Evolutionary conservation across 129 eudicot genomes (phyloP), one percentile per base, ranked within the genome.

Genomic region (Sambucus nigra): DNA sequence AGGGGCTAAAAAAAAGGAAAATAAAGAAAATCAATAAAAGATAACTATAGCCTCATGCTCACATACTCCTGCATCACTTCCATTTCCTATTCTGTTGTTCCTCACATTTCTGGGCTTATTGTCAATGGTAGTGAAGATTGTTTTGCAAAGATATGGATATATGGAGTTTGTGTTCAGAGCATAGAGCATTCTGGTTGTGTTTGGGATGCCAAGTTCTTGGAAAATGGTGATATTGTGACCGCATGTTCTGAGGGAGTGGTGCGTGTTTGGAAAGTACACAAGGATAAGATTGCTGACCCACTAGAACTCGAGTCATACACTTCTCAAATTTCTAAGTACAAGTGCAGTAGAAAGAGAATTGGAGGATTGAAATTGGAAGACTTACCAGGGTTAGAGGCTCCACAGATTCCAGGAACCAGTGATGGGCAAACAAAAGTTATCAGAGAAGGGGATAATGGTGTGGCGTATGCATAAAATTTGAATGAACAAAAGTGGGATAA

Each of bases 151-250:
- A 86, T 92, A 51, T 92, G 99, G 99, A 92, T 68, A 92, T 96
- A 92, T 80, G 99, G 99, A 55, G 78, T 73, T 57, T 86, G 96
- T 77, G 80, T 86, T 50, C 99, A 92, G 60, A 92, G 87, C 72
- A 72, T 92, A 80, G 99, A 92, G 73, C 99, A 92, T 68, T 96
- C 99, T 22, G 99, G 99, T 29, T 92, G 99, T 75, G 99, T 92
- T 51, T 92, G 99, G 99, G 99, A 92, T 73, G 82, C 71, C 49
- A 92, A 92, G 38, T 92, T 92, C 63, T 57, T 92, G 85, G 96
- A 69, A 73, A 92, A 92, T 76, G 99, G 99, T 52, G 96, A 92
- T 71, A 69, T 92, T 51, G 96, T 86, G 52, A 92, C 99, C 25
- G 99, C 96, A 61, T 92, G 99, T 57, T 92, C 99, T 2, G 99